These are phyloP conservation scores for Uncinocarpus reesii DNA, from an alignment of 2,329 filamentous ascomycete genomes.

Conservation along the genomic window DNA sequence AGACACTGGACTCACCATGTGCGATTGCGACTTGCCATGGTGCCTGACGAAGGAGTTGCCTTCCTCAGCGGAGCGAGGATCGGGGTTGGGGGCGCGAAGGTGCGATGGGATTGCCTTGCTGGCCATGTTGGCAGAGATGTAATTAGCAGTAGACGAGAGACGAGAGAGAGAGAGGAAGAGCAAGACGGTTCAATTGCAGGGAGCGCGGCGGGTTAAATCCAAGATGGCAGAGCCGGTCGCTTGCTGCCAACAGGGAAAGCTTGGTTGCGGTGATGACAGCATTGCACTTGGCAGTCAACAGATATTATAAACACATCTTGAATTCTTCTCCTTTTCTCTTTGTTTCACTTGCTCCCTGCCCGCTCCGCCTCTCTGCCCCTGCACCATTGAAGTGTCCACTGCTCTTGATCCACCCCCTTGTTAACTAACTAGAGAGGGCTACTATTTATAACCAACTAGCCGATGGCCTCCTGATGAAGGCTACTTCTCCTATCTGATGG, in stretches of 20 bases:
- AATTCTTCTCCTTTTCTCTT: no score
- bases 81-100: slow-evolving; percentile 50
- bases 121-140: slow-evolving; percentile 49
- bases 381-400: no score
- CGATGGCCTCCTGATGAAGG: no score
- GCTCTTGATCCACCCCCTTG: no score
- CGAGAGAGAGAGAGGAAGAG: not conserved
- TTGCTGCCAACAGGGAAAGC: not conserved
- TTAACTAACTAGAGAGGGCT: no score
- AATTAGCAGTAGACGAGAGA: not conserved
- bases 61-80: slow-evolving; percentile 25
- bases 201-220: no score
- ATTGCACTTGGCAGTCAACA: not conserved
- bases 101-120: slow-evolving; percentile 72
- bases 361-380: no score
- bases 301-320: no score
- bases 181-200: not conserved
- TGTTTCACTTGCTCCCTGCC: no score
- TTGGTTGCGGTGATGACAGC: not conserved
- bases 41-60: slow-evolving; percentile 33
- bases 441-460: no score
- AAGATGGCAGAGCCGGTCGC: not conserved
- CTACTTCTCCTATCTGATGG: no score
- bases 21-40: slow-evolving; percentile 47
- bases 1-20: slow-evolving; percentile 40